These are phyloP conservation scores for Lonicera japonica DNA, from an alignment of 129 eudicot species.

Conservation along the genomic window DNA sequence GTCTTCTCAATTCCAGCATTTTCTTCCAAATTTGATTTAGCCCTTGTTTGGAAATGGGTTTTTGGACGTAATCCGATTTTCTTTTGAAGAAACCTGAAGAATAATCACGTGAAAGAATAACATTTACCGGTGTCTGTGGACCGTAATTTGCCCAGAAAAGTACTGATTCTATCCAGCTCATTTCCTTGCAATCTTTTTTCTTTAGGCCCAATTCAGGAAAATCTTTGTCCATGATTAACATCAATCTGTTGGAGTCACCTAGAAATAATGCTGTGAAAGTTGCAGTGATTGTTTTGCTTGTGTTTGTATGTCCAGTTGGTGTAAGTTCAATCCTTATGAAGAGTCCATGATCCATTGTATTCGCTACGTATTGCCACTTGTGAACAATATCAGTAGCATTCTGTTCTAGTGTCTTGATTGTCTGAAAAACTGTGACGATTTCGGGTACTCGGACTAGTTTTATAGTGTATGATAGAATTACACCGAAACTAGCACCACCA, in stretches of 20 bases:
- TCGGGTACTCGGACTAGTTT: too few species aligned
- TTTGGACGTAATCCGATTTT: slow-evolving; percentile 36
- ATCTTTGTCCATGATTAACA: slow-evolving; percentile 12
- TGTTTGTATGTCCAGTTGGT: background rate
- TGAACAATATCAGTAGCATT: too few species aligned
- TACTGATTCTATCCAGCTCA: slow-evolving; percentile 42
- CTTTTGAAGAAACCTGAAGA: slow-evolving; percentile 29
- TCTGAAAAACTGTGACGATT: too few species aligned
- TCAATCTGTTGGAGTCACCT: slow-evolving; percentile 25
- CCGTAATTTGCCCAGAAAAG: slow-evolving; percentile 23
- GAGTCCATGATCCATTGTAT: background rate
- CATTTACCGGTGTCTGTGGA: slow-evolving; percentile 19
- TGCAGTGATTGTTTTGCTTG: slow-evolving; percentile 3
- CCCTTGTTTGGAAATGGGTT: slow-evolving; percentile 30
- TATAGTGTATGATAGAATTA: too few species aligned
- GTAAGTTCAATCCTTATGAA: slow-evolving; percentile 13
- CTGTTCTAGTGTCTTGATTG: too few species aligned
- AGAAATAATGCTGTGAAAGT: slow-evolving; percentile 30
- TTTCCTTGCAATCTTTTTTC: slow-evolving; percentile 19
- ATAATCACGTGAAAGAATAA: slow-evolving; percentile 15
- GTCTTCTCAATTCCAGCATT: slow-evolving; percentile 13
- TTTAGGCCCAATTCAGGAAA: slow-evolving; percentile 34
- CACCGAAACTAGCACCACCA: too few species aligned
- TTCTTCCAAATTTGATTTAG: slow-evolving; percentile 25
- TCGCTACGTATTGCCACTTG: too few species aligned